These are phyloP conservation scores for Petrea volubilis DNA, from an alignment of 257 asterid genomes.

Conservation along the genomic window DNA sequence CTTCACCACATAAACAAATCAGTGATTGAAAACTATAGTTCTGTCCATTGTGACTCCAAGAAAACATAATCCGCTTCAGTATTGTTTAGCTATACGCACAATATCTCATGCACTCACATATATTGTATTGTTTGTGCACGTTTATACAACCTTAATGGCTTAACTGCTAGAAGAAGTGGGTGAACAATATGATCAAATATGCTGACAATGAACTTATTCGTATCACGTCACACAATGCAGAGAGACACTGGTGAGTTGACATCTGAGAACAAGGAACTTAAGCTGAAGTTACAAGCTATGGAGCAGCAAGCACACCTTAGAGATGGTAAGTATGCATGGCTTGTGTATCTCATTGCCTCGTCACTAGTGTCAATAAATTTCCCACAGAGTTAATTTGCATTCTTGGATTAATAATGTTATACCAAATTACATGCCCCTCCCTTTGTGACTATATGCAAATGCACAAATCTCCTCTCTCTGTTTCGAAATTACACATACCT, in stretches of 20 bases:
- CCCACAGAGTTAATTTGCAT: too few species aligned
- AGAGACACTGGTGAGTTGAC: conserved; percentile 79
- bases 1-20: not conserved
- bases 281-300: conserved; percentile 75
- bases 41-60: not conserved
- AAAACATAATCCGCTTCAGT: not conserved
- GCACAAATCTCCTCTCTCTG: too few species aligned
- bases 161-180: not conserved
- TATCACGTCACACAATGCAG: conserved; percentile 41
- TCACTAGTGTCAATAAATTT: too few species aligned
- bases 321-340: conserved; percentile 76
- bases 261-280: conserved; percentile 88
- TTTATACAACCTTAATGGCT: not conserved
- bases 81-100: not conserved
- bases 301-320: conserved; percentile 95
- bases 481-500: too few species aligned
- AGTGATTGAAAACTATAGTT: not conserved
- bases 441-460: too few species aligned
- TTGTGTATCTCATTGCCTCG: too few species aligned
- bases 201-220: not conserved
- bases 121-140: not conserved
- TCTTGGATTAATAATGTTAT: too few species aligned
- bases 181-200: not conserved
- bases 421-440: too few species aligned
- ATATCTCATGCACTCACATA: not conserved